Conservation (phyloP, 108 stramenopile genomes). For the Discostella pseudostelligera region DNA sequence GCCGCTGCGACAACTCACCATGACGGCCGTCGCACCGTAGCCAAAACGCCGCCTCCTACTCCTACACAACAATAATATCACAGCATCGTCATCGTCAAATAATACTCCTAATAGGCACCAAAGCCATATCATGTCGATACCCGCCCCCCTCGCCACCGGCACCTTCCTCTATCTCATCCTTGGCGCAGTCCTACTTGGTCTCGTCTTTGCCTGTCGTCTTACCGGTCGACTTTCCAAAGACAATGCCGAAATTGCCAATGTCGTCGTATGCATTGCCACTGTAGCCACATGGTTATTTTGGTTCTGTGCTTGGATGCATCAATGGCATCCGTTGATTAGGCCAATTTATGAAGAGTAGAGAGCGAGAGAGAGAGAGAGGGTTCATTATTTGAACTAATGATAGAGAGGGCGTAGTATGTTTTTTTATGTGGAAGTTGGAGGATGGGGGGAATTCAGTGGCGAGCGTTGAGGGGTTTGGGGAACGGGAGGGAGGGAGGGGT, state of each 20-base stretch:
- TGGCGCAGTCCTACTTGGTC: slow-evolving; percentile 56
- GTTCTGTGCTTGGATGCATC: slow-evolving; percentile 91
- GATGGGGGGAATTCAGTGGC: too few species aligned
- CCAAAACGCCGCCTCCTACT: too few species aligned
- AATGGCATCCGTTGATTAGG: slow-evolving; percentile 90
- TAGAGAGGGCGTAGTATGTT: too few species aligned
- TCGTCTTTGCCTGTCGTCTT: slow-evolving; percentile 59
- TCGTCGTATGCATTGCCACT: slow-evolving; percentile 71
- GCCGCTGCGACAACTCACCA: too few species aligned
- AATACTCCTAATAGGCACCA: too few species aligned
- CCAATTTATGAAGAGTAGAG: slow-evolving; percentile 85
- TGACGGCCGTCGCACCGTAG: too few species aligned
- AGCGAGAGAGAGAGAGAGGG: background rate
- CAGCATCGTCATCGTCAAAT: too few species aligned
- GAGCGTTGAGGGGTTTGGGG: too few species aligned
- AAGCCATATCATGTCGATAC: slow-evolving; percentile 71
- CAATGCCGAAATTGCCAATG: slow-evolving; percentile 83
- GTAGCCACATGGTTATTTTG: slow-evolving; percentile 88
- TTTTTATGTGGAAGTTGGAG: too few species aligned
- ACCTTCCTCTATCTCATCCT: slow-evolving; percentile 74
- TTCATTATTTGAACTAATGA: too few species aligned
- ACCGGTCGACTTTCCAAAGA: slow-evolving; percentile 78
- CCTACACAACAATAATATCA: too few species aligned
- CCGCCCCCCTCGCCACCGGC: slow-evolving; percentile 72
- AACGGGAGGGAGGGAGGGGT: too few species aligned